Evolutionary conservation across 768 basidiomycete genomes (phyloP).

Genomic region (Hebeloma cylindrosporum): DNA sequence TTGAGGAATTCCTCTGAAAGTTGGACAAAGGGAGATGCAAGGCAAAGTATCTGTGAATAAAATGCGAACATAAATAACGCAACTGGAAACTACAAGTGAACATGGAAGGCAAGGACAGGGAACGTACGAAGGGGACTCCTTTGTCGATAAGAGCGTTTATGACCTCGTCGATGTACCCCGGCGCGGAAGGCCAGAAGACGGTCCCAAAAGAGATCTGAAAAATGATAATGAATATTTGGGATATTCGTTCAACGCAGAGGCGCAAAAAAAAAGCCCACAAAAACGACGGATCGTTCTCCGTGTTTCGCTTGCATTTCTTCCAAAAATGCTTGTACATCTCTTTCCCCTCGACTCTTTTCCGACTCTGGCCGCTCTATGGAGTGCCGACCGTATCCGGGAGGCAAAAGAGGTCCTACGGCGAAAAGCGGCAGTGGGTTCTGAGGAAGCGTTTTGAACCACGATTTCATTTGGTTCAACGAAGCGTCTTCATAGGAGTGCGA

Average conservation of each 20-base stretch:
- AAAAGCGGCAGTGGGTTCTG: slow-evolving; percentile 7
- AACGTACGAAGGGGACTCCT: slow-evolving; percentile 15
- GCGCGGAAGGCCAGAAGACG: slow-evolving; percentile 13
- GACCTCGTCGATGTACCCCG: slow-evolving; percentile 15
- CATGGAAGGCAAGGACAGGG: no score
- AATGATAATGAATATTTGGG: neutral
- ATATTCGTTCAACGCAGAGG: no score
- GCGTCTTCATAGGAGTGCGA: slow-evolving; percentile 9
- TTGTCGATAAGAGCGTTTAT: slow-evolving; percentile 15
- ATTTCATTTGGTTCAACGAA: slow-evolving; percentile 3
- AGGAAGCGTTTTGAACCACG: neutral
- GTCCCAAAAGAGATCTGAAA: slow-evolving; percentile 18
- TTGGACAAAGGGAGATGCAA: neutral
- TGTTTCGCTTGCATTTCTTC: slow-evolving; percentile 6
- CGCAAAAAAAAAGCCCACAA: slow-evolving; percentile 3
- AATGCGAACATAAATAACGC: neutral
- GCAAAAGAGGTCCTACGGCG: slow-evolving; percentile 13
- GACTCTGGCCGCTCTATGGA: no score
- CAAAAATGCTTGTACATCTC: slow-evolving; percentile 10
- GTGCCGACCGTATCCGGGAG: slow-evolving; percentile 3
- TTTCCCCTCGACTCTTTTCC: slow-evolving; percentile 1
- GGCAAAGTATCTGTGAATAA: neutral
- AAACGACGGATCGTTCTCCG: slow-evolving; percentile 14
- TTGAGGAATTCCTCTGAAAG: neutral
- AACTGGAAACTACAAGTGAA: neutral